Conservation (phyloP, 257 asterid species). For the Nicotiana otophora region DNA sequence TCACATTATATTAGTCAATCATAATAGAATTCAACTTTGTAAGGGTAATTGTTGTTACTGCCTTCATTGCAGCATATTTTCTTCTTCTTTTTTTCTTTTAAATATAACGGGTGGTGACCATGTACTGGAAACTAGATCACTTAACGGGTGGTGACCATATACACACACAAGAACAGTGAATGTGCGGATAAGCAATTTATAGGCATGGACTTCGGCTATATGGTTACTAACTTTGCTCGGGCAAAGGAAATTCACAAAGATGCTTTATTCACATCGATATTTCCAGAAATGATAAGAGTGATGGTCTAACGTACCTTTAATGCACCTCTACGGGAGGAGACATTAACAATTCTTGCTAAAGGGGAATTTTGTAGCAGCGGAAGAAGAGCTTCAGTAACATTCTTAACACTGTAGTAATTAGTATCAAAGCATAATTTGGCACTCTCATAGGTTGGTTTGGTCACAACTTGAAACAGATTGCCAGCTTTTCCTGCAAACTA, state of each 20-base stretch:
- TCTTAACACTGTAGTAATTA: constrained; percentile 75
- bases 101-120: no score
- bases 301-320: constrained; percentile 36
- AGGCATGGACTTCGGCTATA: background rate
- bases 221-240: background rate
- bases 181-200: background rate
- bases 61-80: no score
- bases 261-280: no score
- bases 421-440: constrained; percentile 61
- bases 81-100: no score
- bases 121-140: no score
- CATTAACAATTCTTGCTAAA: constrained; percentile 62
- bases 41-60: no score
- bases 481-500: constrained; percentile 71
- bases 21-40: no score
- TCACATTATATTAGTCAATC: no score
- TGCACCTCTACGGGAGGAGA: constrained; percentile 65
- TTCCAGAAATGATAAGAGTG: background rate
- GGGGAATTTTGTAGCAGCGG: constrained; percentile 53
- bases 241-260: background rate
- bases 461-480: constrained; percentile 42
- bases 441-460: constrained; percentile 43
- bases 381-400: constrained; percentile 69
- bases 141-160: no score
- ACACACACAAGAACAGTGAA: no score